Conservation (phyloP, 192 early-diverging fungal species). For the Coemansia sp. region DNA sequence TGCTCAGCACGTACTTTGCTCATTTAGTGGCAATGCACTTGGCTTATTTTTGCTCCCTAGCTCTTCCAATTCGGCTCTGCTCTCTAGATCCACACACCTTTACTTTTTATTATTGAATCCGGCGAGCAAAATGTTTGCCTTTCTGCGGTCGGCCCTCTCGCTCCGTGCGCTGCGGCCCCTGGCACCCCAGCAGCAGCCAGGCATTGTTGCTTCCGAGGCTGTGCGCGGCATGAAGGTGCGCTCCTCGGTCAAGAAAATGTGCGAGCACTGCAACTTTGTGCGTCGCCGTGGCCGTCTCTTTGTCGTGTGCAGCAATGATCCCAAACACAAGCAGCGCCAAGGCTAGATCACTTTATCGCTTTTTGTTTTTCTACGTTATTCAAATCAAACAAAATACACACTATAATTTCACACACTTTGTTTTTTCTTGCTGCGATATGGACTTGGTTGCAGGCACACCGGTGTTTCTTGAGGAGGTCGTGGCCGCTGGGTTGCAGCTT, state of each 20-base stretch:
- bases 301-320: slow-evolving; percentile 86
- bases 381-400: neutral
- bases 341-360: slow-evolving; percentile 47
- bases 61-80: too few species aligned
- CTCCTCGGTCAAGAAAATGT: slow-evolving; percentile 84
- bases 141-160: slow-evolving; percentile 25
- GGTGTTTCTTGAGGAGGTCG: slow-evolving; percentile 44
- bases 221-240: slow-evolving; percentile 81
- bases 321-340: slow-evolving; percentile 95
- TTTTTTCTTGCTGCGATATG: slow-evolving; percentile 6
- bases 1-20: too few species aligned
- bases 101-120: neutral
- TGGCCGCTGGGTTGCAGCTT: neutral
- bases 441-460: slow-evolving; percentile 33
- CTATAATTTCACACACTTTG: neutral
- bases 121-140: slow-evolving; percentile 32
- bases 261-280: slow-evolving; percentile 85
- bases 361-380: neutral
- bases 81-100: too few species aligned
- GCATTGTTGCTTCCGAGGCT: slow-evolving; percentile 2
- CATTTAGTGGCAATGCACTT: too few species aligned
- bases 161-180: slow-evolving; percentile 30
- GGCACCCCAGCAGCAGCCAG: slow-evolving; percentile 17
- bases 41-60: too few species aligned
- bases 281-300: slow-evolving; percentile 78